Evolutionary conservation across 495 filamentous ascomycete genomes (phyloP).

Genomic region (Hypoxylon lenormandii): DNA sequence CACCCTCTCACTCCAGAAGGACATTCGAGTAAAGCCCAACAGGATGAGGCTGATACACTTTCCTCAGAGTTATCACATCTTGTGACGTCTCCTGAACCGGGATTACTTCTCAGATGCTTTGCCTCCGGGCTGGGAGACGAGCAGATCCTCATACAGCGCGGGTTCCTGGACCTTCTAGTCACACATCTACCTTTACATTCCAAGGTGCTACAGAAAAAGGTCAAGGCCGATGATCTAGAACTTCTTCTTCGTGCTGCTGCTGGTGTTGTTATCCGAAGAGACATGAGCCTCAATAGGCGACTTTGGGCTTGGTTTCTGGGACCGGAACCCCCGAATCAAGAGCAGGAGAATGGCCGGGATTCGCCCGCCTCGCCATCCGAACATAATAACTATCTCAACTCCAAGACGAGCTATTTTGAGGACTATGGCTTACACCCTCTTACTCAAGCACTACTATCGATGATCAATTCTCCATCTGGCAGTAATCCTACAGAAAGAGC

Average conservation of each 20-base stretch:
- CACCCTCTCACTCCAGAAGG: slow-evolving; percentile 50
- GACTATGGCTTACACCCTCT: slow-evolving; percentile 79
- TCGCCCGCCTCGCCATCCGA: slow-evolving; percentile 61
- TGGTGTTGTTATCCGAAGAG: slow-evolving; percentile 84
- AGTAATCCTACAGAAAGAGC: slow-evolving; percentile 75
- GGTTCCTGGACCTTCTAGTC: slow-evolving; percentile 91
- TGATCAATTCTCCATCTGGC: slow-evolving; percentile 71
- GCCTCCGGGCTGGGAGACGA: slow-evolving; percentile 88
- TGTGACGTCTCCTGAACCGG: slow-evolving; percentile 91
- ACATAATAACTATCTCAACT: slow-evolving; percentile 56
- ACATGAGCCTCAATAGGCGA: slow-evolving; percentile 95
- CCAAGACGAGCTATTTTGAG: slow-evolving; percentile 79
- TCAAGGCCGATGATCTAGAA: slow-evolving; percentile 79
- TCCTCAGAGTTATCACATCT: slow-evolving; percentile 69
- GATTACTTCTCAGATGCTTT: slow-evolving; percentile 88
- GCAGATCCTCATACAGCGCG: slow-evolving; percentile 89
- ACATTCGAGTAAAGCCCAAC: slow-evolving; percentile 33
- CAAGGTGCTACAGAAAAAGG: slow-evolving; percentile 77
- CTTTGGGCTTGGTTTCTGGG: slow-evolving; percentile 98
- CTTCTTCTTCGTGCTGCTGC: slow-evolving; percentile 82
- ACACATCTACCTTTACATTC: slow-evolving; percentile 91
- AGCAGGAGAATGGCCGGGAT: slow-evolving; percentile 61
- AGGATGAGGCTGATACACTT: slow-evolving; percentile 42
- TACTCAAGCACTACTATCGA: slow-evolving; percentile 76
- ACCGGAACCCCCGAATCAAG: slow-evolving; percentile 71